These are phyloP conservation scores for Euphorbia tirucalli DNA, from an alignment of 345 rosid species.

Conservation along the genomic window DNA sequence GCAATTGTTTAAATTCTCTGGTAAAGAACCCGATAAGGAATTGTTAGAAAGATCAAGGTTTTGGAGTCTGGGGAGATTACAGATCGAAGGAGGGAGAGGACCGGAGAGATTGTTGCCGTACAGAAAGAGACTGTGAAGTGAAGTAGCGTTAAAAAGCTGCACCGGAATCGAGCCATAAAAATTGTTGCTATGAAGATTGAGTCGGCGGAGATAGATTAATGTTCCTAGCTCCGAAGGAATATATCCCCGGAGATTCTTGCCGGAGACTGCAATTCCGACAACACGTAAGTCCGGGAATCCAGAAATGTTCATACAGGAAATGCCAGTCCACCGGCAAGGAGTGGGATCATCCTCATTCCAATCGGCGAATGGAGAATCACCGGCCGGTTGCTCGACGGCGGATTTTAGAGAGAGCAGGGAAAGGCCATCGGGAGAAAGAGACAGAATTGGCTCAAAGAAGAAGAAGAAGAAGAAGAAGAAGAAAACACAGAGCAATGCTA, in stretches of 20 bases:
- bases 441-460: slow-evolving; percentile 13
- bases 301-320: slow-evolving; percentile 76
- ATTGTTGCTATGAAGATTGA: slow-evolving; percentile 74
- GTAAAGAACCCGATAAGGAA: slow-evolving; percentile 69
- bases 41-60: slow-evolving; percentile 83
- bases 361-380: slow-evolving; percentile 54
- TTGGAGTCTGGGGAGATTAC: slow-evolving; percentile 70
- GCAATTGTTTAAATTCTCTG: slow-evolving; percentile 54
- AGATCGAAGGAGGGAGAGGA: slow-evolving; percentile 68
- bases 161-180: slow-evolving; percentile 72
- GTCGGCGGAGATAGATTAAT: slow-evolving; percentile 69
- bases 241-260: slow-evolving; percentile 69
- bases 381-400: slow-evolving; percentile 55
- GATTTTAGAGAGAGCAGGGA: slow-evolving; percentile 86
- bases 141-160: slow-evolving; percentile 80
- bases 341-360: slow-evolving; percentile 78
- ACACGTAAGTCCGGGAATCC: slow-evolving; percentile 60
- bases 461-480: slow-evolving; percentile 26
- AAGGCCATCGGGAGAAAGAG: slow-evolving; percentile 86
- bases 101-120: slow-evolving; percentile 86
- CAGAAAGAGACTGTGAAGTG: slow-evolving; percentile 79
- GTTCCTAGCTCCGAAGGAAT: slow-evolving; percentile 94
- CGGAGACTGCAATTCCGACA: slow-evolving; percentile 71
- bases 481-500: slow-evolving; percentile 9
- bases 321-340: slow-evolving; percentile 87